Conservation (phyloP, 2,329 filamentous ascomycete species). For the Fonsecaea nubica region DNA sequence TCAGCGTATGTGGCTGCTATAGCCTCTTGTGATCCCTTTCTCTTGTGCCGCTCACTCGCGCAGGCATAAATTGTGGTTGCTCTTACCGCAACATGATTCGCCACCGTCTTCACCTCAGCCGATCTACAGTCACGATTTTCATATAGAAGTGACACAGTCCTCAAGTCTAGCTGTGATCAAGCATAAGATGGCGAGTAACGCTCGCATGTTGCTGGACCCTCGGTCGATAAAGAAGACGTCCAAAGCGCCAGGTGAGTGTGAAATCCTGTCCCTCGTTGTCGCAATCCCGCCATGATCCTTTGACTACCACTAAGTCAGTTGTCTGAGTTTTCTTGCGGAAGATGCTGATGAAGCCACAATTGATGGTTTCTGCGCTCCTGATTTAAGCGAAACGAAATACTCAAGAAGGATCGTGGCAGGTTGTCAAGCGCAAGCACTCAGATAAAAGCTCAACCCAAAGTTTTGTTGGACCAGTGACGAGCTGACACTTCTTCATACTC, state of each 20-base stretch:
- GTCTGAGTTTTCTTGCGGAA: not conserved
- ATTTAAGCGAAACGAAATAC: not conserved
- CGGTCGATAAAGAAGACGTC: conserved; percentile 49
- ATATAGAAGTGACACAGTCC: conserved; percentile 5
- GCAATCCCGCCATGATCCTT: not conserved
- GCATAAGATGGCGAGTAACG: conserved; percentile 46
- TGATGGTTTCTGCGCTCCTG: not conserved
- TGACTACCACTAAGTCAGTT: not conserved
- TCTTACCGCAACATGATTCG: conserved; percentile 19
- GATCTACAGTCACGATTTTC: conserved; percentile 9
- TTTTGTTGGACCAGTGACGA: not conserved
- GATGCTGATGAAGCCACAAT: not conserved
- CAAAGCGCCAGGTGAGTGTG: conserved; percentile 29
- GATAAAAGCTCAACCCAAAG: not conserved
- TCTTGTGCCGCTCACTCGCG: not conserved
- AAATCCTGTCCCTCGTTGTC: not conserved
- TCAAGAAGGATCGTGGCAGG: not conserved
- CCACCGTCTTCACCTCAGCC: conserved; percentile 25
- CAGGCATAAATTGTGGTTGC: not conserved
- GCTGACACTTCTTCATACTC: not conserved
- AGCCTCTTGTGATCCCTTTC: not conserved
- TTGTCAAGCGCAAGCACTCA: not conserved
- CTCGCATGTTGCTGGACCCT: conserved; percentile 53
- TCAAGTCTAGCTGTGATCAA: not conserved
- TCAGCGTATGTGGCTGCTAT: not conserved